A percentile compares a stretch with the other conserved stretches of the same genome.
Evolutionary conservation across 1,139 yeast genomes (phyloP).

Genomic region (Hemisphaericaspora xylanilytica): DNA sequence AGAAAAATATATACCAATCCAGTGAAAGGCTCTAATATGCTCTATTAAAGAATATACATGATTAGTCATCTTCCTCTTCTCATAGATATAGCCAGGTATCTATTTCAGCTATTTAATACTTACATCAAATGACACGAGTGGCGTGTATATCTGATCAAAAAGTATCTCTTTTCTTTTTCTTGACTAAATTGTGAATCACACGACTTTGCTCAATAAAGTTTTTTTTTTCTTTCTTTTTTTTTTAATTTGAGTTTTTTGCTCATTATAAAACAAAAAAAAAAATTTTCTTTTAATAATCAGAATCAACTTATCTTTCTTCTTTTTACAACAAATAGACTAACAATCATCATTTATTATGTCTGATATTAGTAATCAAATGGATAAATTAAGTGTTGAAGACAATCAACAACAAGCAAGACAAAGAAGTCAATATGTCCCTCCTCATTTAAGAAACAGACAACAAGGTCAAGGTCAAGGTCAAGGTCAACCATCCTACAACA

Average conservation of each 20-base stretch:
- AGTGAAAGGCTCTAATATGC: too few relatives aligned
- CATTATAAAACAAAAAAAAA: conserved; percentile 1
- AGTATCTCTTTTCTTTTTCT: conserved; percentile 3
- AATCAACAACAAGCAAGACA: conserved; percentile 5
- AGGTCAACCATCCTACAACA: not conserved
- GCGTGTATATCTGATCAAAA: too few relatives aligned
- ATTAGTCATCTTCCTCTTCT: too few relatives aligned
- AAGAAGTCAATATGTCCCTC: conserved; percentile 61
- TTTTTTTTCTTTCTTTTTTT: conserved; percentile 2
- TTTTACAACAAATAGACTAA: not conserved
- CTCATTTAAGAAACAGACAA: conserved; percentile 53
- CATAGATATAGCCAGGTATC: too few relatives aligned
- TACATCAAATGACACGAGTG: too few relatives aligned
- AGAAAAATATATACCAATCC: too few relatives aligned
- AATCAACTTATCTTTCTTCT: too few relatives aligned
- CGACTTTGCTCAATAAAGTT: too few relatives aligned
- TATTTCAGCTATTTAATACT: too few relatives aligned
- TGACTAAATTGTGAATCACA: too few relatives aligned
- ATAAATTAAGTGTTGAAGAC: conserved; percentile 40
- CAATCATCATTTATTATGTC: conserved; percentile 26
- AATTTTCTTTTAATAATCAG: not conserved
- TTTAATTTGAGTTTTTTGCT: not conserved
- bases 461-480: conserved; percentile 1
- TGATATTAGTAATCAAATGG: conserved; percentile 45
- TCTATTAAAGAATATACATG: too few relatives aligned